These are phyloP conservation scores for Achaetomiella virescens DNA, from an alignment of 495 filamentous ascomycete genomes.

Conservation along the genomic window DNA sequence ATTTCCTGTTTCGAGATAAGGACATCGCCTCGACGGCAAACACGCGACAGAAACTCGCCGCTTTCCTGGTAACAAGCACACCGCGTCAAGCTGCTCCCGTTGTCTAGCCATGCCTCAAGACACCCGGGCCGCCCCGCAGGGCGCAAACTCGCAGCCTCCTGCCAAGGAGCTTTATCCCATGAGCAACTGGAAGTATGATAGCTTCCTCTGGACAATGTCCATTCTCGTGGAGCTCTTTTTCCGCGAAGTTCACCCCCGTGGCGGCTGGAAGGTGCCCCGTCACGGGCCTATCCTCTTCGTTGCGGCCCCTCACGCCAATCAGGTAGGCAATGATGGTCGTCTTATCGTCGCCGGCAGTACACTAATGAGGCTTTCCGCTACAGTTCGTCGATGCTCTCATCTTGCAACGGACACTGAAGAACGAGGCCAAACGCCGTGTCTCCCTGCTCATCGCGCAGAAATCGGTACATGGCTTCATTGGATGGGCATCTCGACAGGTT, in stretches of 20 bases:
- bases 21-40: too few species aligned
- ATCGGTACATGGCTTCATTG: constrained; percentile 87
- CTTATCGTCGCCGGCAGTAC: neutral
- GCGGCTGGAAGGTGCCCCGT: constrained; percentile 85
- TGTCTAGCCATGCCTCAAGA: constrained; percentile 15
- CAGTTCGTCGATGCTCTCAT: constrained; percentile 94
- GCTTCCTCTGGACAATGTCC: constrained; percentile 74
- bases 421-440: constrained; percentile 79
- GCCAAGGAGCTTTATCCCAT: constrained; percentile 59
- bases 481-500: constrained; percentile 66
- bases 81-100: neutral
- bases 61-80: too few species aligned
- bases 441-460: constrained; percentile 91
- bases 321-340: constrained; percentile 46
- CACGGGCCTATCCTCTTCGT: constrained; percentile 90
- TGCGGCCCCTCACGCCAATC: constrained; percentile 97
- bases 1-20: too few species aligned
- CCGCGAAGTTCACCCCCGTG: constrained; percentile 90
- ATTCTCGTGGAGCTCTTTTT: constrained; percentile 93
- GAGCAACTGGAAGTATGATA: constrained; percentile 72
- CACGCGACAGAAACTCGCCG: too few species aligned
- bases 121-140: constrained; percentile 18
- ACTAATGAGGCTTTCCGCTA: constrained; percentile 5
- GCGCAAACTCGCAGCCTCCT: constrained; percentile 16
- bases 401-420: constrained; percentile 79